phyloP scores from a whole-genome alignment of 192 early-diverging fungal species.

The Coemansia sp. region DNA sequence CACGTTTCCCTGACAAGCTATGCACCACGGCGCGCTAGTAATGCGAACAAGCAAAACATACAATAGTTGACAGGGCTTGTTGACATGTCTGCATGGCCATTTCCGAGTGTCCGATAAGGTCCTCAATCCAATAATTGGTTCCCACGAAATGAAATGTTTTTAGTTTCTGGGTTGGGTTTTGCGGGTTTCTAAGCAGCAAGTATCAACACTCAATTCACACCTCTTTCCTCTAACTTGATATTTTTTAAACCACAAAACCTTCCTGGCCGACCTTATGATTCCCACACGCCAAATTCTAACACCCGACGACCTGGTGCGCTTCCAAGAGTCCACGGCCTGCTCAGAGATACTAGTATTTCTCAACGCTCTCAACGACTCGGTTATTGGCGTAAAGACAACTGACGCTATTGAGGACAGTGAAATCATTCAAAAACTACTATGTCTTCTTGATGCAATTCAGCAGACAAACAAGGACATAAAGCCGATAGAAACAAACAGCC shows the following conservation, averaged over 20 bases:
- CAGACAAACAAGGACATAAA: slow-evolving; percentile 65
- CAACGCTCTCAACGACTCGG: slow-evolving; percentile 69
- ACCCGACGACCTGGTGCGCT: slow-evolving; percentile 81
- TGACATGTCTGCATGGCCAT: not conserved
- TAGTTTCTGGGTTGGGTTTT: not conserved
- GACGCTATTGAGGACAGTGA: slow-evolving; percentile 58
- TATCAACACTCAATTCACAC: not conserved
- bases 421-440: slow-evolving; percentile 62
- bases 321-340: slow-evolving; percentile 68
- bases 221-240: not conserved
- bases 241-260: not conserved
- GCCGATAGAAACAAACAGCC: slow-evolving; percentile 74
- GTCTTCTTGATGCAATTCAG: slow-evolving; percentile 67
- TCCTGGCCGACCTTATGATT: slow-evolving; percentile 23
- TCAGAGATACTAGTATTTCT: slow-evolving; percentile 72
- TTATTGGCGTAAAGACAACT: slow-evolving; percentile 66
- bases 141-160: not conserved
- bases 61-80: not conserved
- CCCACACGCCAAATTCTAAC: slow-evolving; percentile 71
- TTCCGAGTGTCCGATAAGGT: slow-evolving; percentile 7
- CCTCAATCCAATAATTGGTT: not conserved
- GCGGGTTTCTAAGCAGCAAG: not conserved
- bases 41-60: not conserved
- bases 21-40: not conserved
- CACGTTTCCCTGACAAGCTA: not conserved